Percentiles rank a stretch among this genome's conserved stretches.
Evolutionary conservation across 2,329 filamentous ascomycete species (phyloP).

Genomic region (Knoxdaviesia capensis): DNA sequence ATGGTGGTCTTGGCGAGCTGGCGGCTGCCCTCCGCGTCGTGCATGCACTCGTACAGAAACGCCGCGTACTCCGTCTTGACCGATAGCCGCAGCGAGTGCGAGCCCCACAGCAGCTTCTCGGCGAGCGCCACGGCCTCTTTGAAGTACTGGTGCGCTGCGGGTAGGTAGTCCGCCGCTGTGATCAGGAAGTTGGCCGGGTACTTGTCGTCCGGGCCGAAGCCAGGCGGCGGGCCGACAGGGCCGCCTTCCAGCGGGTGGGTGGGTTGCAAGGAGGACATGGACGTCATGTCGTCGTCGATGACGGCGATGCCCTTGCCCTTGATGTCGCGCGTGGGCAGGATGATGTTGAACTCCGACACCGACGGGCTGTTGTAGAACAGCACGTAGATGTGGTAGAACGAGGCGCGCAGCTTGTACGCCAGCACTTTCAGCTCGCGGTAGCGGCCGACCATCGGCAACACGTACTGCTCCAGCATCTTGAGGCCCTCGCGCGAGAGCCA

Average conservation of each 20-base stretch:
- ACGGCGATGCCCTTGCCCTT: conserved; percentile 28
- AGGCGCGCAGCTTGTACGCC: conserved; percentile 77
- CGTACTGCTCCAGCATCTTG: conserved; percentile 68
- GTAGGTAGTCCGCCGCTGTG: conserved; percentile 61
- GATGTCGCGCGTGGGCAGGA: conserved; percentile 15
- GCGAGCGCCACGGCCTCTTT: conserved; percentile 56
- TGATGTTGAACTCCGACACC: conserved; percentile 39
- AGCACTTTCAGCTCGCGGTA: conserved; percentile 75
- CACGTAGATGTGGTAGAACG: conserved; percentile 92
- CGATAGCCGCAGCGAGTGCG: conserved; percentile 72
- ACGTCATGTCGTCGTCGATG: conserved; percentile 19
- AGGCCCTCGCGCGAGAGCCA: conserved; percentile 90
- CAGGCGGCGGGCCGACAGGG: conserved; percentile 34
- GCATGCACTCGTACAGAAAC: conserved; percentile 82
- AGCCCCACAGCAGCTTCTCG: conserved; percentile 60
- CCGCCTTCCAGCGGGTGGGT: conserved; percentile 34
- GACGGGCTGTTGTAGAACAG: conserved; percentile 84
- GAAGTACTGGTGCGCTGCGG: conserved; percentile 65
- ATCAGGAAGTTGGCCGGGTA: conserved; percentile 43
- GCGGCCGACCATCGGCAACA: conserved; percentile 64
- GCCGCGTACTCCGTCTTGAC: conserved; percentile 85
- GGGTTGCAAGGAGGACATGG: conserved; percentile 23
- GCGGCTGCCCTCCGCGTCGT: conserved; percentile 59
- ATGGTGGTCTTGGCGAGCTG: conserved; percentile 66
- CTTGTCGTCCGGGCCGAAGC: conserved; percentile 20